A percentile compares a stretch with the other conserved stretches of the same genome.
phyloP scores from a whole-genome alignment of 495 filamentous ascomycete species.

The Tuber calosporum region DNA sequence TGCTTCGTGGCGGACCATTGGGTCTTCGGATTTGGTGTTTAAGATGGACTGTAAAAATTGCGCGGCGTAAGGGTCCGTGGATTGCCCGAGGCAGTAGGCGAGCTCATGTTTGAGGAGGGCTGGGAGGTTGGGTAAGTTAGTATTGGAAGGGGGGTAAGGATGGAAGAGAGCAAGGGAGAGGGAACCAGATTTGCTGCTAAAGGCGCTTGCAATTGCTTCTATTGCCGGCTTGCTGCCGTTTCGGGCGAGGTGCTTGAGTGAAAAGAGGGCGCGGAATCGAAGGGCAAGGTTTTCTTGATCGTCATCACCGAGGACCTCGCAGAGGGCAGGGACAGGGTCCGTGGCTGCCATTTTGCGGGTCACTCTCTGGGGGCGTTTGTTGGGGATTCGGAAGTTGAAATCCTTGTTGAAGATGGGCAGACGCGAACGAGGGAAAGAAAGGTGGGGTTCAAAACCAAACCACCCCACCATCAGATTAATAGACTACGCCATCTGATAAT shows the following conservation, averaged over 20 bases:
- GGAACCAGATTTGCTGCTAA: constrained; percentile 66
- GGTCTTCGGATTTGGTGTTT: constrained; percentile 68
- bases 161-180: not conserved
- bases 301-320: constrained; percentile 71
- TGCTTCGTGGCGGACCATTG: constrained; percentile 95
- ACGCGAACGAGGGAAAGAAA: not conserved
- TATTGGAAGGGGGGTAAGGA: not conserved
- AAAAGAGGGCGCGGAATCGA: constrained; percentile 96
- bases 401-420: not conserved
- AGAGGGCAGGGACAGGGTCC: constrained; percentile 48
- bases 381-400: not conserved
- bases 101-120: constrained; percentile 66
- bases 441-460: constrained; percentile 16
- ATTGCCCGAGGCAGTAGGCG: constrained; percentile 94
- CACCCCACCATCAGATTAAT: constrained; percentile 36
- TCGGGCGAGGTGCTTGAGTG: constrained; percentile 84
- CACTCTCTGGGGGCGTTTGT: not conserved
- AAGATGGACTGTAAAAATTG: constrained; percentile 69
- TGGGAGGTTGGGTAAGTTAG: constrained; percentile 11
- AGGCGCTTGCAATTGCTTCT: constrained; percentile 83
- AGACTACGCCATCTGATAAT: constrained; percentile 2
- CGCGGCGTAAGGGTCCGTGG: constrained; percentile 64
- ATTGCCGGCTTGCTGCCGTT: constrained; percentile 66
- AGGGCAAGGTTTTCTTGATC: constrained; percentile 66
- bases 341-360: constrained; percentile 40